Conservation (phyloP, 441 rosid species). For the Pelargonium fulgidum region DNA sequence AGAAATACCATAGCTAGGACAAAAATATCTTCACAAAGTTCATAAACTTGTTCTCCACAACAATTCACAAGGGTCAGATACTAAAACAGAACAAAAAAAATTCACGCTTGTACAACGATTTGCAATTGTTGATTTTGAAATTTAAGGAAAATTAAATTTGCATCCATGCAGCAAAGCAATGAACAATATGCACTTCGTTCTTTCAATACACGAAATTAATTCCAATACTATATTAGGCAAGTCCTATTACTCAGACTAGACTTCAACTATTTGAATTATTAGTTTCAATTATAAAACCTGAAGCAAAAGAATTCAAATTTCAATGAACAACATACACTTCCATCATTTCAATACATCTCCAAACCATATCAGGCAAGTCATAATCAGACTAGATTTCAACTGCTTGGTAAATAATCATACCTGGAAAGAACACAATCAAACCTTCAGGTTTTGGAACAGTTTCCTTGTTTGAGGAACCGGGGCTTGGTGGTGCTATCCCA, state of each 20-base stretch:
- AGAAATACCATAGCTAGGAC: background rate
- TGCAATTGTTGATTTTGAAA: background rate
- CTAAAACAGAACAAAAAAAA: too few relatives aligned
- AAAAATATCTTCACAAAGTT: background rate
- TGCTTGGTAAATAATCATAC: constrained; percentile 32
- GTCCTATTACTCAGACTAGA: too few relatives aligned
- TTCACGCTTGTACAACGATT: too few relatives aligned
- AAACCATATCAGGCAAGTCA: background rate
- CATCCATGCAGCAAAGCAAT: background rate
- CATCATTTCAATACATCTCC: background rate
- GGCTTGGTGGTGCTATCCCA: constrained; percentile 41
- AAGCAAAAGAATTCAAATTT: background rate
- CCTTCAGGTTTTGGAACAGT: constrained; percentile 63
- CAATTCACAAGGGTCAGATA: too few relatives aligned
- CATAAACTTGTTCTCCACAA: background rate
- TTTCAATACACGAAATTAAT: too few relatives aligned
- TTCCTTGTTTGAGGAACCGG: constrained; percentile 41
- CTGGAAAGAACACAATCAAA: constrained; percentile 89
- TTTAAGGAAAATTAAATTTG: background rate
- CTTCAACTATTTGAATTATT: background rate
- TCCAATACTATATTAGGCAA: too few relatives aligned
- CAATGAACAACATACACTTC: constrained; percentile 1
- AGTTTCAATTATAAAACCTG: background rate
- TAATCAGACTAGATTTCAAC: background rate
- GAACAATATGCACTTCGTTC: too few relatives aligned